Evolutionary conservation across 2,329 filamentous ascomycete genomes (phyloP).

Genomic region (Penicillium sp.): DNA sequence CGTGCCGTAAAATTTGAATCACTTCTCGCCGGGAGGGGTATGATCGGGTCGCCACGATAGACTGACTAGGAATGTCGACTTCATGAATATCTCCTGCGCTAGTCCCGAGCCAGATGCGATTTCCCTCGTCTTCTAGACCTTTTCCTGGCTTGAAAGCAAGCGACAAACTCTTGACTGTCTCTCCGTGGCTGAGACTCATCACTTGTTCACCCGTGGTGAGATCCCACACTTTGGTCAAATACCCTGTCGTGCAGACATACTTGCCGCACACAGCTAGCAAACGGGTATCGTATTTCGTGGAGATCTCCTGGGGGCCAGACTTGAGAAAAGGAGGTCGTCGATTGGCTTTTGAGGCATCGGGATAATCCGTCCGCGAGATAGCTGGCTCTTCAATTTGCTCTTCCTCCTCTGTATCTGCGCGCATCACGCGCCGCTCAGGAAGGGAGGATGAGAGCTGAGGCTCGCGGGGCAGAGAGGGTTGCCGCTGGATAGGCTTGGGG

Average conservation of each 20-base stretch:
- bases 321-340: constrained; percentile 76
- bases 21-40: constrained; percentile 80
- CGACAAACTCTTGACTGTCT: constrained; percentile 78
- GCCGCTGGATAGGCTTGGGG: constrained; percentile 23
- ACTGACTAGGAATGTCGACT: constrained; percentile 75
- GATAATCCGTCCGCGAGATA: constrained; percentile 66
- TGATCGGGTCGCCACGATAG: constrained; percentile 66
- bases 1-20: constrained; percentile 80
- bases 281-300: constrained; percentile 82
- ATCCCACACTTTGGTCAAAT: constrained; percentile 86
- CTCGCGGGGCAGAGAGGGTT: constrained; percentile 34
- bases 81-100: constrained; percentile 87
- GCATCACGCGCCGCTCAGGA: constrained; percentile 25
- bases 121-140: constrained; percentile 77
- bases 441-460: constrained; percentile 18
- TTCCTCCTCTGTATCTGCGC: constrained; percentile 54
- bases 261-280: constrained; percentile 86
- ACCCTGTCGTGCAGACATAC: constrained; percentile 81
- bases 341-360: constrained; percentile 82
- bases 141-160: constrained; percentile 82
- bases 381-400: constrained; percentile 52
- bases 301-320: constrained; percentile 72
- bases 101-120: constrained; percentile 84
- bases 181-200: constrained; percentile 79
- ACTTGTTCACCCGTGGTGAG: constrained; percentile 77